Base-by-base conservation (phyloP, 2,329 filamentous ascomycete genomes). In the Aspergillus floridensis region DNA sequence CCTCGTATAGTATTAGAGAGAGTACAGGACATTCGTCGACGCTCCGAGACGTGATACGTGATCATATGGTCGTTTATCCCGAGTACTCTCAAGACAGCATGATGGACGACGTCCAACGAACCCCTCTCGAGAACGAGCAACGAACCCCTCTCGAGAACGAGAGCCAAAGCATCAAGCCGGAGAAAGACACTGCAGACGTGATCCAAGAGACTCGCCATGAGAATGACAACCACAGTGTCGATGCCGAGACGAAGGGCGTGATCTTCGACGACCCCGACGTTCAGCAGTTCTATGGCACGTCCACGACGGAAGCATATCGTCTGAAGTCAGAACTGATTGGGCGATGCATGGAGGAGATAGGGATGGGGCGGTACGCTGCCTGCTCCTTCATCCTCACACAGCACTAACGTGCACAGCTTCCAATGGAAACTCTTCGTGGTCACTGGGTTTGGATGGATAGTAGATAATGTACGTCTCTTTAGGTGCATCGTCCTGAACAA, bases 401-500 rank as follows among this genome's bases (percentile, higher is more conserved):
- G 1, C 44, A 38, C 7, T 53, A 35, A 59, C 64, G 19, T 60
- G 12, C 11, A 11, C 49, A 71, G 68, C 38, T 71, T 70, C 12
- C 78, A 80, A 68, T 89, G 85, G 85, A 82, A 86, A 65, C 79
- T 89, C 1, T 89, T 88, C 67, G 69, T 83, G 26, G 85, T 89
- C 14, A 84, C 87, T 32, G 86, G 87, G 1, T 90, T 89, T 63
- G 87, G 87, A 24, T 90, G 86, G 87, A 85, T 86, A 5, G 83
- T 83, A 51, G 87, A 90, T 72, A 89, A 89, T 41, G 68, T 73
- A 50, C 21, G 61, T 50, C 32, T 7, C 10, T 26, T 21, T 19
- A 12, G 24, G n/a, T 50, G 4, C 26, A 29, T 8, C 26, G 8
- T 29, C 6, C 26, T 22, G 22, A 1, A 22, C 22, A 22, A 22